These are phyloP conservation scores for Pichia sorboxylosa DNA, from an alignment of 1,139 yeast genomes.

Conservation along the genomic window DNA sequence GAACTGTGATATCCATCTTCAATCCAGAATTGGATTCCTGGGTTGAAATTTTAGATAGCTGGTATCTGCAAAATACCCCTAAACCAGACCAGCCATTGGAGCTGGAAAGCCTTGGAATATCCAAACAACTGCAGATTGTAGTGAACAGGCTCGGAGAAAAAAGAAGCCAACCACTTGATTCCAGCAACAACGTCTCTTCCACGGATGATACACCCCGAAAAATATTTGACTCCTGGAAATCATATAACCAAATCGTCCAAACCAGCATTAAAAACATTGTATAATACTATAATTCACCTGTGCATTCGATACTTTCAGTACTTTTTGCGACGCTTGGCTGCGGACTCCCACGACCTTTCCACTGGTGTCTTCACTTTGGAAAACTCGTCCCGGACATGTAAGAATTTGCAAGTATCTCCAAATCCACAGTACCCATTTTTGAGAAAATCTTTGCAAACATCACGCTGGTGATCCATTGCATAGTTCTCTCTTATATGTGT, in stretches of 20 bases:
- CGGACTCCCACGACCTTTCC: slow-evolving; percentile 56
- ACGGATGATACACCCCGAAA: too few relatives aligned
- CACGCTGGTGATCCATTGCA: slow-evolving; percentile 84
- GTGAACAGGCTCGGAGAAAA: neutral
- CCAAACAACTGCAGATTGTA: neutral
- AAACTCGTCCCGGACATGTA: slow-evolving; percentile 83
- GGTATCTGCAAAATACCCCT: too few relatives aligned
- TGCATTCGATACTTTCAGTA: slow-evolving; percentile 9
- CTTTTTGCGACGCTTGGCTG: slow-evolving; percentile 18
- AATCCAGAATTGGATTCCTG: slow-evolving; percentile 32
- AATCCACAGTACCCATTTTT: slow-evolving; percentile 95
- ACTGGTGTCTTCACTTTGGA: slow-evolving; percentile 45
- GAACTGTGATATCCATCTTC: slow-evolving; percentile 22
- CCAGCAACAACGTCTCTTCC: too few relatives aligned
- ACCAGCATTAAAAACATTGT: neutral
- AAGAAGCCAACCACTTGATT: too few relatives aligned
- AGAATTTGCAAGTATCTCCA: slow-evolving; percentile 95
- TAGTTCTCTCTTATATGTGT: slow-evolving; percentile 58
- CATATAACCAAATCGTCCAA: too few relatives aligned
- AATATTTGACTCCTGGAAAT: too few relatives aligned
- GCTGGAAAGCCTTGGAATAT: neutral
- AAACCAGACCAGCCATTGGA: too few relatives aligned
- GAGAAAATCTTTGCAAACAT: slow-evolving; percentile 84
- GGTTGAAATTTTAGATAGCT: slow-evolving; percentile 37
- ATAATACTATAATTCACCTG: too few relatives aligned